These are phyloP conservation scores for Pleurotus sapidus DNA, from an alignment of 768 basidiomycete species.

Conservation along the genomic window DNA sequence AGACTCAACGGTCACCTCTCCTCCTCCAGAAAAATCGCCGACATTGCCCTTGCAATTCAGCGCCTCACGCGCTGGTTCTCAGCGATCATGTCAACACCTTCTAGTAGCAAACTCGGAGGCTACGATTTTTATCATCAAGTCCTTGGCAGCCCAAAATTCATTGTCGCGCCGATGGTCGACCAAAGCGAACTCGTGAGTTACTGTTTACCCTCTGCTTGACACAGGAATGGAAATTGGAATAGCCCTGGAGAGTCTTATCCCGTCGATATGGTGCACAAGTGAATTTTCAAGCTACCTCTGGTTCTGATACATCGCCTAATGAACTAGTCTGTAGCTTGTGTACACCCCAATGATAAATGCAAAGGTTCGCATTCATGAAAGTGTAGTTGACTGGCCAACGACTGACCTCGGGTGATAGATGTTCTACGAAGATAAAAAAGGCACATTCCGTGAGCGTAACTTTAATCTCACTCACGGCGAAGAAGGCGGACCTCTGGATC, in stretches of 20 bases:
- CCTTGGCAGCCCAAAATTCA: slow-evolving; percentile 80
- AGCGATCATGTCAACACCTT: background rate
- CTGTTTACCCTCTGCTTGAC: slow-evolving; percentile 8
- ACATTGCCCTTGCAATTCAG: too few relatives aligned
- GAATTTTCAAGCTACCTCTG: slow-evolving; percentile 13
- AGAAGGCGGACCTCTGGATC: slow-evolving; percentile 78
- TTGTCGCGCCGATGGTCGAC: slow-evolving; percentile 99
- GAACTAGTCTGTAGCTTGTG: slow-evolving; percentile 48
- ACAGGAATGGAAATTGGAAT: background rate
- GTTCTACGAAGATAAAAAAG: slow-evolving; percentile 52
- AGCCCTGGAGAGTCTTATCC: slow-evolving; percentile 91
- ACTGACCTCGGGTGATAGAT: slow-evolving; percentile 38
- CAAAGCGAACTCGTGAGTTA: slow-evolving; percentile 86
- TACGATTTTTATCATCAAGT: slow-evolving; percentile 83
- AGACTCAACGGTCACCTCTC: too few relatives aligned
- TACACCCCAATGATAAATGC: slow-evolving; percentile 99
- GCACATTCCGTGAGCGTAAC: slow-evolving; percentile 55
- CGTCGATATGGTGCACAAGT: slow-evolving; percentile 83
- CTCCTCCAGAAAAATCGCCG: too few relatives aligned
- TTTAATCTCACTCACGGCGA: slow-evolving; percentile 74
- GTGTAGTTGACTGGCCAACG: too few relatives aligned
- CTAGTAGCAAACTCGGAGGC: slow-evolving; percentile 51
- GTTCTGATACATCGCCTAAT: background rate
- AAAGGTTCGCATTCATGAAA: slow-evolving; percentile 42
- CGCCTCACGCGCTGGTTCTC: too few relatives aligned